Percentiles rank a stretch among this genome's conserved stretches.
Evolutionary conservation across 345 rosid genomes (phyloP).

Genomic region (Linum usitatissimum): DNA sequence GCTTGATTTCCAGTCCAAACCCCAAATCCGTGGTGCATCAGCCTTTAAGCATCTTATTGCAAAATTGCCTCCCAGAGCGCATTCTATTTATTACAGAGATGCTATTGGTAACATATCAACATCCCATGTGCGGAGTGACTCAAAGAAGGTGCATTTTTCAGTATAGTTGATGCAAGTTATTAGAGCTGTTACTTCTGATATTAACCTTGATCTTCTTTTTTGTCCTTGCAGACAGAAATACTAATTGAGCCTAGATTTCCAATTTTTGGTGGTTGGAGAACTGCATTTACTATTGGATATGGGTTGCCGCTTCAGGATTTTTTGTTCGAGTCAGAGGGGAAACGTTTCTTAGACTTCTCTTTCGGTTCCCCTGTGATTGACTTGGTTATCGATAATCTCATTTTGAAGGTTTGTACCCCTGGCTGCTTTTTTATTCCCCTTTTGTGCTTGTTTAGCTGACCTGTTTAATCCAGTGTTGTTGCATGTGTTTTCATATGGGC

Average conservation of each 20-base stretch:
- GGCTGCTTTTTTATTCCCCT: neutral
- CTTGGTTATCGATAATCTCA: slow-evolving; percentile 58
- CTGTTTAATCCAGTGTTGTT: neutral
- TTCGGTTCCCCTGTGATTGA: slow-evolving; percentile 70
- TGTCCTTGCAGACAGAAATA: slow-evolving; percentile 63
- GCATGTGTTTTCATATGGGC: neutral
- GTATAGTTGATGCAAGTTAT: slow-evolving; percentile 3
- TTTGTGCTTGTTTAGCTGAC: neutral
- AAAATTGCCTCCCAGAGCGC: slow-evolving; percentile 83
- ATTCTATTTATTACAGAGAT: slow-evolving; percentile 86
- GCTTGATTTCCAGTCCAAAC: slow-evolving; percentile 79
- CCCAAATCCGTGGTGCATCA: slow-evolving; percentile 53
- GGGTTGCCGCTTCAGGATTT: slow-evolving; percentile 83
- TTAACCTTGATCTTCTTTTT: slow-evolving; percentile 17
- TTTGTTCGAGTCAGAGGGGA: slow-evolving; percentile 65
- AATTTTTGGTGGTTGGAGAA: slow-evolving; percentile 93
- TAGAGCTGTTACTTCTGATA: slow-evolving; percentile 10
- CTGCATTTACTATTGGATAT: slow-evolving; percentile 89
- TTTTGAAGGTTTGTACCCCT: slow-evolving; percentile 38
- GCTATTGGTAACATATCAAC: slow-evolving; percentile 98
- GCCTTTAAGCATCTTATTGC: slow-evolving; percentile 68
- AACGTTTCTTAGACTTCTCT: slow-evolving; percentile 57
- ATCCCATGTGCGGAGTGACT: slow-evolving; percentile 70
- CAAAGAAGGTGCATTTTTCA: slow-evolving; percentile 49
- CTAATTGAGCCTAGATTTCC: slow-evolving; percentile 91